phyloP scores from a whole-genome alignment of 2,329 filamentous ascomycete species.

The Alternaria tenuissima region DNA sequence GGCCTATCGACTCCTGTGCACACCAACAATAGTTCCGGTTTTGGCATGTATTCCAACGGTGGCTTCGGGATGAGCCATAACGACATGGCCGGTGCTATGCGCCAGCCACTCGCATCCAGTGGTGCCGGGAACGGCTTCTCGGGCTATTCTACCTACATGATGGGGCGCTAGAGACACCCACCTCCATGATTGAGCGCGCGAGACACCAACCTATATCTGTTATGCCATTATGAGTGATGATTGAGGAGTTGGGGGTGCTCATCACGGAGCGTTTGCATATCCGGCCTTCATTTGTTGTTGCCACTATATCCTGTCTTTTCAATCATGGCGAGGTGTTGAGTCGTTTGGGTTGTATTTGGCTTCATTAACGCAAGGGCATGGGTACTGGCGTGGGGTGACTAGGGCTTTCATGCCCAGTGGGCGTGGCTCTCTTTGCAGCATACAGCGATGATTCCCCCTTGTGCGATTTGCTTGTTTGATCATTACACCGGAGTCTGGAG shows the following conservation, averaged over 20 bases:
- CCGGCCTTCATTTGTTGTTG: conserved; percentile 45
- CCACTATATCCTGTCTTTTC: conserved; percentile 53
- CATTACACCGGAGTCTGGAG: conserved; percentile 42
- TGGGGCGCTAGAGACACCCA: conserved; percentile 44
- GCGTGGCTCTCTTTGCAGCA: conserved; percentile 52
- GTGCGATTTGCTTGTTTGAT: conserved; percentile 47
- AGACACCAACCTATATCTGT: conserved; percentile 19
- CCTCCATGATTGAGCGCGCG: conserved; percentile 50
- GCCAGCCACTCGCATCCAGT: conserved; percentile 45
- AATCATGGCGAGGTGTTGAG: conserved; percentile 53
- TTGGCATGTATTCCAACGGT: conserved; percentile 50
- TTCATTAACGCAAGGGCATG: conserved; percentile 51
- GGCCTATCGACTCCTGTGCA: conserved; percentile 63
- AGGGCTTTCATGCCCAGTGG: conserved; percentile 44
- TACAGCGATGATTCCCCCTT: conserved; percentile 57
- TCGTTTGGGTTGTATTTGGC: conserved; percentile 42
- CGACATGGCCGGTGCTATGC: conserved; percentile 46
- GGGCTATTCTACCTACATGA: conserved; percentile 51
- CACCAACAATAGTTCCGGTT: conserved; percentile 41
- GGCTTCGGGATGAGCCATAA: conserved; percentile 47
- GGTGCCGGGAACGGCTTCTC: conserved; percentile 43
- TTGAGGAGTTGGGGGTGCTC: conserved; percentile 43
- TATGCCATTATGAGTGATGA: conserved; percentile 48
- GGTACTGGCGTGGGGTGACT: conserved; percentile 50
- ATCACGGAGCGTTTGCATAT: conserved; percentile 42